Base-by-base conservation (phyloP, 257 asterid species). In the Penstemon eatonii region DNA sequence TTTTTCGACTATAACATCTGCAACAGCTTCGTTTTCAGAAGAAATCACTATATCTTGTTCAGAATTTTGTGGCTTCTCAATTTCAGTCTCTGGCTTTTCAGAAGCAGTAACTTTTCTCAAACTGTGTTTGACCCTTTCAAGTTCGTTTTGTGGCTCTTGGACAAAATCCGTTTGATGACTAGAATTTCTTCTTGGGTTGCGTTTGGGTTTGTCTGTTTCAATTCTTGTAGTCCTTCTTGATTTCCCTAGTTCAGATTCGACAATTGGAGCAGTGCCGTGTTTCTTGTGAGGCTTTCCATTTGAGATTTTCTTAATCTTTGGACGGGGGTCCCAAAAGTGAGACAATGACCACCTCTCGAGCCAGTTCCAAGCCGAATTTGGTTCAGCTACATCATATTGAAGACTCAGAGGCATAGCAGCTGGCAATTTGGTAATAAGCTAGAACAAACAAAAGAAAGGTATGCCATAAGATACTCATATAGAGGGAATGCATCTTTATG, bases 311-410 rank as follows among this genome's bases (percentile, higher is more conserved):
- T 76, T 84, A 68, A 83, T 73, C 13, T 67, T 80, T 15, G 77
- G 62, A 57, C 81, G 86, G 49, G 86, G 87, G 63, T 79, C 93
- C 96, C 96, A 91, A 60, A 87, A 86, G 70, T 69, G 87, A 65
- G 90, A 78, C 50, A 69, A 37, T 56, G 99, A 89, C 99, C 99
- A 94, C 25, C 95, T 84, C 63, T 89, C 96, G 36, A 94, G 95
- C 99, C 99, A 94, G 72, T 71, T 87, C 84, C 79, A 75, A 63
- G 93, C 89, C 66, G 96, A 85, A 78, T 94, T 91, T 1, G 96
- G 95, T 63, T 91, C 95, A 6, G 79, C 56, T n/a, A 41, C 42
- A 66, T 87, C 96, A 54, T 91, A 94, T 75, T 91, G 98, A 73
- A 94, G 95, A 78, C 89, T 83, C 81, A 94, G 84, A 39, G 93